Evolutionary conservation across 495 filamentous ascomycete species (phyloP).

Genomic region (Penicillium malachiteum): DNA sequence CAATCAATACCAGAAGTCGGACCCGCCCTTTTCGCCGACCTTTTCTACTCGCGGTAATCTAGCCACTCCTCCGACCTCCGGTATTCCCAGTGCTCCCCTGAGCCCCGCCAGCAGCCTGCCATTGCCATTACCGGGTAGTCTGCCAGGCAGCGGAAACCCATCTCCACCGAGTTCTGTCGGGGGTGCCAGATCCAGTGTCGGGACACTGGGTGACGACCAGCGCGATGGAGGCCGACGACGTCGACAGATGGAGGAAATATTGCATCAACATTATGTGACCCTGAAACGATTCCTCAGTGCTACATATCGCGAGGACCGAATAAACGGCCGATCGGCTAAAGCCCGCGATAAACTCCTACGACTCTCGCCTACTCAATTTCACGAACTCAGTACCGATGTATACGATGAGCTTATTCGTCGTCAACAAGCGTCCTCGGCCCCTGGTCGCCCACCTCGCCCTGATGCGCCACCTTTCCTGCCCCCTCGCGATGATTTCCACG

Average conservation of each 20-base stretch:
- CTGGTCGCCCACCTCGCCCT: constrained; percentile 50
- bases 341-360: constrained; percentile 91
- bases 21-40: constrained; percentile 53
- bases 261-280: constrained; percentile 79
- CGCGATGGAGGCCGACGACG: constrained; percentile 49
- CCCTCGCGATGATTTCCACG: constrained; percentile 85
- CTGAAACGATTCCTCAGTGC: constrained; percentile 72
- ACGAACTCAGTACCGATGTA: constrained; percentile 95
- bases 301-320: constrained; percentile 70
- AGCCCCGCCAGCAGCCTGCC: constrained; percentile 51
- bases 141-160: constrained; percentile 58
- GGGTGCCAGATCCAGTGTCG: constrained; percentile 70
- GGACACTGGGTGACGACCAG: constrained; percentile 63
- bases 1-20: constrained; percentile 66
- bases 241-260: constrained; percentile 60
- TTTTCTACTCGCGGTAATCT: constrained; percentile 60
- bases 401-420: constrained; percentile 92
- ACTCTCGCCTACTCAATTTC: constrained; percentile 87
- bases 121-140: constrained; percentile 35
- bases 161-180: constrained; percentile 87
- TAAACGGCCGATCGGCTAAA: constrained; percentile 73
- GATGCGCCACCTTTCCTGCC: constrained; percentile 69
- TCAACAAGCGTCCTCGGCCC: constrained; percentile 62
- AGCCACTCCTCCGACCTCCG: constrained; percentile 69
- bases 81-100: constrained; percentile 53